Evolutionary conservation across 2,329 filamentous ascomycete species (phyloP), one percentile per base, ranked within the genome.

Genomic region (Fusarium pseudograminearum): DNA sequence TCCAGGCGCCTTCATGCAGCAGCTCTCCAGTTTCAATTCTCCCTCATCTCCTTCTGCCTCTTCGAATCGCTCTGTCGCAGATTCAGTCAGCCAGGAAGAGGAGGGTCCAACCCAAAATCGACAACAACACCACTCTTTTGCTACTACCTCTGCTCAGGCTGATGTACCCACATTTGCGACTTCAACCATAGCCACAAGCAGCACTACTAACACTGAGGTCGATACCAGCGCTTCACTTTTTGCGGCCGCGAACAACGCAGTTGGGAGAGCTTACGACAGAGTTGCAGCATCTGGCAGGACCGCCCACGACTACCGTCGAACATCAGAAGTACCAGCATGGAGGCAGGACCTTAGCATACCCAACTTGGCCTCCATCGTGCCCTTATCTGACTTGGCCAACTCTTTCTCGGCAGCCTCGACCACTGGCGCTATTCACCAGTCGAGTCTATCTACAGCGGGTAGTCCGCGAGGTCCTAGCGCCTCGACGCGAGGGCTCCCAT

Each of bases 1-100:
- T 65, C 68, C 67, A 70, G 72, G 73, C 74, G 75, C 65, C 70
- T 78, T 77, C 68, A 79, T 79, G 77, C 77, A 74, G 67, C 71
- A 75, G 61, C 64, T 65, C 61, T 67, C 73, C 46, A 71, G 61
- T 67, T 54, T 61, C 68, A 67, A 68, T 55, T 59, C 73, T 70
- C 51, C 53, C 59, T 66, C 73, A 52, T 55, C 69, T 61, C 50
- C 70, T 48, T 65, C 61, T 59, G 38, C 30, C 22, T 54, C 62
- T 47, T 65, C 47, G 53, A 65, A 60, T 53, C 46, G 61, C 47
- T 55, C 61, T 31, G 31, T 42, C 20, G 46, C 54, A 38, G 63
- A 73, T 40, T 63, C 67, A 61, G 66, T 52, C 61, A 60, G 70
- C 31, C 54, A 66, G 41, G 54, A 61, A 51, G 57, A 70, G 48